Base-by-base conservation (phyloP, 1,284 basidiomycete genomes). In the Leccinum cinnamomeum region DNA sequence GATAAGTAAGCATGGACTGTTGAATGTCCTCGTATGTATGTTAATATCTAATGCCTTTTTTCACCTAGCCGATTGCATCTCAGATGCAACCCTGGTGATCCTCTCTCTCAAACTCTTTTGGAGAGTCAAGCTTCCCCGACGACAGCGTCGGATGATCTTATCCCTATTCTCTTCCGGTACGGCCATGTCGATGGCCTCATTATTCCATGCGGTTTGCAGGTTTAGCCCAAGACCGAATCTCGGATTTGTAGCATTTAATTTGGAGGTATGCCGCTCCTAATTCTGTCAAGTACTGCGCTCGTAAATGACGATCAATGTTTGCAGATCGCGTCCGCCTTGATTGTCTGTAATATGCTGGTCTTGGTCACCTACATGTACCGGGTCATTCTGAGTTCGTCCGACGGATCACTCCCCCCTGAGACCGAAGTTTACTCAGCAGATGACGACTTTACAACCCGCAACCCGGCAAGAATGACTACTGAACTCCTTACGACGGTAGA, bases 81-180 rank as follows among this genome's bases (percentile, higher is more conserved):
- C 51, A 6, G 51, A 53, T 53, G 25, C 51, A 28, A 53, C 8
- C 51, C 51, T 53, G 14, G 51, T 53, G 5, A 53, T 28, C 51
- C 51, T 53, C 51, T 11, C 51, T n/a, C 51, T 53, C 23, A 53
- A 11, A 53, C 51, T 53, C 51, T 6, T 53, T 53, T 53, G 51
- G 51, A 53, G 8, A 6, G 51, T 53, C 25, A 53, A 53, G 16
- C 51, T 53, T 28, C 51, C 51, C 5, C 23, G 25, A 53, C 25
- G 51, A 53, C 51, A 28, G 8, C 51, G 51, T 53, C 51, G 51
- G 25, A 53, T 53, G 51, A 53, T 53, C 14, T 53, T 53, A 53
- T 10, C 14, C 23, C 5, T 53, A n/a, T 53, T 53, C 50, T 53
- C 50, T n/a, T 53, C 50, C 3, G 25, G 50, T n/a, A 28, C 25